These are phyloP conservation scores for Thymus mandschuricus DNA, from an alignment of 257 asterid species.

Conservation along the genomic window DNA sequence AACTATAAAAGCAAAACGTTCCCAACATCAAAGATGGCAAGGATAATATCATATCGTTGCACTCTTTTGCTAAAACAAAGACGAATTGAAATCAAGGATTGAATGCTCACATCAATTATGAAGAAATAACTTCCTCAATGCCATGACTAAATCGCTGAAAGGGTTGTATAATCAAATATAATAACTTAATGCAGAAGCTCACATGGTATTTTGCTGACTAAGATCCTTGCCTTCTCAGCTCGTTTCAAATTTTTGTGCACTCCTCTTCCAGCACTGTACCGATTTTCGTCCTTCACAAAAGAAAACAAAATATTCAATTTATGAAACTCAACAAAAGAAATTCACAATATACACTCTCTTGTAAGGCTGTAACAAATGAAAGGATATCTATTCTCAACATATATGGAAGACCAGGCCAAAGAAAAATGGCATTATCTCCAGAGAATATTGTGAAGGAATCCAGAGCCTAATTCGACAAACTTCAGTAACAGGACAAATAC, in stretches of 20 bases:
- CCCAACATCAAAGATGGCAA: neutral
- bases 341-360: neutral
- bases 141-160: slow-evolving; percentile 17
- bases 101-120: neutral
- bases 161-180: neutral
- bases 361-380: neutral
- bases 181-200: slow-evolving; percentile 39
- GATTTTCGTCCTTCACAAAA: slow-evolving; percentile 66
- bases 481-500: slow-evolving; percentile 18
- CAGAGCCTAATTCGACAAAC: slow-evolving; percentile 21
- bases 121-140: neutral
- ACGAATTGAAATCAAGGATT: neutral
- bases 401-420: slow-evolving; percentile 4
- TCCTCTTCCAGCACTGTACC: slow-evolving; percentile 84
- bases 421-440: slow-evolving; percentile 10
- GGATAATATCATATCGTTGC: neutral
- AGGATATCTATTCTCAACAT: slow-evolving; percentile 2
- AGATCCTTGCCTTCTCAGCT: slow-evolving; percentile 75
- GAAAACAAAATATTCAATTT: slow-evolving; percentile 20
- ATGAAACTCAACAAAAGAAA: slow-evolving; percentile 26
- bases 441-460: neutral
- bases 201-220: slow-evolving; percentile 74
- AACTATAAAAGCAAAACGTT: too few species aligned
- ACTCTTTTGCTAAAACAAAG: neutral
- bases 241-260: slow-evolving; percentile 83